These are phyloP conservation scores for Solanum pimpinellifolium DNA, from an alignment of 257 asterid genomes.

Conservation along the genomic window DNA sequence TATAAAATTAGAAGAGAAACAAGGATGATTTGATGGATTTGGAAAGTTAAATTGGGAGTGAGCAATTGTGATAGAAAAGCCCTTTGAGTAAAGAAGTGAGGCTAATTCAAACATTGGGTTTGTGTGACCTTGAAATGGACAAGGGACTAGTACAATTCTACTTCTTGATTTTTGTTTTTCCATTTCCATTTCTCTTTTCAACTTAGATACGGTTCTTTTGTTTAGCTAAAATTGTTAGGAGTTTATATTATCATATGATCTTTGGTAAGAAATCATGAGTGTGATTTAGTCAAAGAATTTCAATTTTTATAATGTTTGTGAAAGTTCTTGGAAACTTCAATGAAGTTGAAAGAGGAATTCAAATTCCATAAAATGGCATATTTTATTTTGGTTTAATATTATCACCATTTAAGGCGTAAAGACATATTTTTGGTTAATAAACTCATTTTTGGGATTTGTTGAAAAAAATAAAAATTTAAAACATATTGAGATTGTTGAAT, in stretches of 20 bases:
- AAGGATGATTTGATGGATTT: not conserved
- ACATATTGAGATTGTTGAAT: too few relatives aligned
- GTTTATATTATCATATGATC: not conserved
- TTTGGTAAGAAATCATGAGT: not conserved
- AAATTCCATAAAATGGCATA: not conserved
- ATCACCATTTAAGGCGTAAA: too few relatives aligned
- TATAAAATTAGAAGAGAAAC: not conserved
- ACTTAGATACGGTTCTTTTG: not conserved
- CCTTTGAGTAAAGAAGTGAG: constrained; percentile 3
- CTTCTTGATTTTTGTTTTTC: not conserved
- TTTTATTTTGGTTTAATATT: not conserved
- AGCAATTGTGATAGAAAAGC: constrained; percentile 5
- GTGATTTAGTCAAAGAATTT: not conserved
- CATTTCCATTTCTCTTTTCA: not conserved
- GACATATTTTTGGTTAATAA: too few relatives aligned
- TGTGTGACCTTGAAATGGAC: constrained; percentile 9
- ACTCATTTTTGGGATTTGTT: too few relatives aligned
- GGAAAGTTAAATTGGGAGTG: constrained; percentile 5
- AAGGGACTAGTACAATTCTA: not conserved
- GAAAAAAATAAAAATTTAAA: too few relatives aligned
- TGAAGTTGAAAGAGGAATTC: not conserved
- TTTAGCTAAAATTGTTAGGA: not conserved
- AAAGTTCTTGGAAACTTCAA: not conserved
- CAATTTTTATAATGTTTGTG: not conserved
- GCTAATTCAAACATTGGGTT: constrained; percentile 16